Base-by-base conservation (phyloP, 2,329 filamentous ascomycete species). In the Magnaporthales sp. region DNA sequence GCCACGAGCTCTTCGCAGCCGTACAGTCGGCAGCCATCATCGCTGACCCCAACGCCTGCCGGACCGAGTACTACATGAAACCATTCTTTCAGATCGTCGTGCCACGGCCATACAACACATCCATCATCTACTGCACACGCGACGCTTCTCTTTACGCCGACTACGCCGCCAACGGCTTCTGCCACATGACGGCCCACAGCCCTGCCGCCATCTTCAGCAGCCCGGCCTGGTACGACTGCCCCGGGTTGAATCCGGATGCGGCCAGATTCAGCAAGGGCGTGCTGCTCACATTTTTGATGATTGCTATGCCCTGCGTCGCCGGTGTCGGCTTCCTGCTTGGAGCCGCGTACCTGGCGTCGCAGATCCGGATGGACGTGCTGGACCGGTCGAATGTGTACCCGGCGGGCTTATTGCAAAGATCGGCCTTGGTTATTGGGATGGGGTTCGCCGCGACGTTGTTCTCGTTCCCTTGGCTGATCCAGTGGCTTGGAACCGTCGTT, bases 131-230 rank as follows among this genome's bases (percentile, higher is more conserved):
- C 32, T 63, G 61, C 30, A 63, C 61, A 3, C 61, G 24, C 30
- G 61, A 63, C 61, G n/a, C 5, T 3, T 19, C 2, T 13, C 61
- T 63, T n/a, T 63, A 32, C 30, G n/a, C 15, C 30, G 61, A 63
- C 61, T 63, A 32, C 30, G n/a, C 32, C 2, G 61, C 61, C 61
- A 63, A 63, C 61, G 61, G 61, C 61, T 63, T 63, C 61, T 63
- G 61, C 61, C 22, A 63, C 30, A 63, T 63, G 61, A 15, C 10
- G 19, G 3, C 30, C 13, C 61, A 63, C 61, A 13, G n/a, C n/a
- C 61, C 61, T 29, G n/a, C n/a, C 30, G 26, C 3, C n/a, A 10
- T 63, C 30, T 63, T 63, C 61, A 32, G 29, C 61, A 63, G 61
- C 9, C 15, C 29, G 29, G 15, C 32, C 5, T 22, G 30, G n/a